Percentiles rank a stretch among this genome's conserved stretches.
Conservation (phyloP, 305 asterid genomes). For the Withania somnifera region DNA sequence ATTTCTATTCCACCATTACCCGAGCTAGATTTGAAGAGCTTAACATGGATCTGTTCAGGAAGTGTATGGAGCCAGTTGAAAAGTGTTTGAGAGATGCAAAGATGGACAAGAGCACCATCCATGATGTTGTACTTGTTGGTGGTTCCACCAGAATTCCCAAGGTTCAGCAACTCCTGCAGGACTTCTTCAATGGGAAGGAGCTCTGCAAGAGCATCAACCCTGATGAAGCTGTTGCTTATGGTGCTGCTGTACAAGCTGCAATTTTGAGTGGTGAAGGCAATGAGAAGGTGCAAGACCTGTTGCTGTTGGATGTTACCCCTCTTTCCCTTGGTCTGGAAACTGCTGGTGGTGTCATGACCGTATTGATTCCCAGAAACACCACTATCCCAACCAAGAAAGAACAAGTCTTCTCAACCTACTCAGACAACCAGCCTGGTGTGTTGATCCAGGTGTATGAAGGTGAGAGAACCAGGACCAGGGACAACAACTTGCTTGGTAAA, state of each 20-base stretch:
- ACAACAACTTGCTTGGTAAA: constrained; percentile 71
- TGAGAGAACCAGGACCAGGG: constrained; percentile 65
- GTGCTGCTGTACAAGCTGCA: constrained; percentile 93
- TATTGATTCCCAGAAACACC: constrained; percentile 59
- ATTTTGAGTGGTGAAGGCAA: constrained; percentile 78
- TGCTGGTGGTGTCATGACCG: constrained; percentile 81
- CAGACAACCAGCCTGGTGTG: constrained; percentile 73
- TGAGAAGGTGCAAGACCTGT: constrained; percentile 66
- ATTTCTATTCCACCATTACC: constrained; percentile 69
- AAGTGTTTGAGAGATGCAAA: constrained; percentile 81
- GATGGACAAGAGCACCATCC: constrained; percentile 72
- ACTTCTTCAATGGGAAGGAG: constrained; percentile 76
- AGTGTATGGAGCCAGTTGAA: constrained; percentile 82
- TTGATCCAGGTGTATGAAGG: constrained; percentile 74
- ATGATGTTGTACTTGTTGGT: constrained; percentile 77
- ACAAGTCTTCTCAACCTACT: constrained; percentile 68
- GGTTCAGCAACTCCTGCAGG: constrained; percentile 68
- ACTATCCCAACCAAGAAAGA: constrained; percentile 77
- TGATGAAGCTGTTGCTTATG: constrained; percentile 80
- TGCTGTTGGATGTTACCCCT: constrained; percentile 79
- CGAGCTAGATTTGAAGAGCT: constrained; percentile 81
- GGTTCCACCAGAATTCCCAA: constrained; percentile 79
- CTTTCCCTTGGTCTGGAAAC: constrained; percentile 76
- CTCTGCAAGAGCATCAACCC: constrained; percentile 83
- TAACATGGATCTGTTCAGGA: constrained; percentile 77